Evolutionary conservation across 78 protist genomes (phyloP), one percentile per base, ranked within the genome.

Genomic region (Trichosphaerium sp.): DNA sequence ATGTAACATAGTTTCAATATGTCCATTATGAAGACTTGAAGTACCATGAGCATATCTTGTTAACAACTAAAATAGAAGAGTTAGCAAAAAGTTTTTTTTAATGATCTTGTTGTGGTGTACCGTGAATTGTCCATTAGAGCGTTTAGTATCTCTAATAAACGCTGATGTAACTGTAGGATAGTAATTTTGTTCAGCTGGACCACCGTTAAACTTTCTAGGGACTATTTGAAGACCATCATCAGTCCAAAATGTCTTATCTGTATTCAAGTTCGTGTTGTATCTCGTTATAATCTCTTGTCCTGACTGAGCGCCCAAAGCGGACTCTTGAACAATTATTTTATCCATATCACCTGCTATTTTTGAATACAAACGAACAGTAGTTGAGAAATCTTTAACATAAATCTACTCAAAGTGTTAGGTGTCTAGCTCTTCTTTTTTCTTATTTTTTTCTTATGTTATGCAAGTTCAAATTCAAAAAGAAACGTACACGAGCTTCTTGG

Each of bases 1-100:
- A 52, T 78, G 84, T 38, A 78, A 26, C 84, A 78, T 78, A 18
- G 70, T 61, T 29, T 78, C 84, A 12, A 78, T 28, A 10, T 56
- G 64, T 43, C 77, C 60, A 23, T 11, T n/a, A 0, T 57, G 12
- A 29, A 51, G 32, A 21, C 52, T 60, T 10, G 49, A 41, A 18
- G 28, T 47, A 7, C 77, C 77, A 21, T 42, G 52, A 47, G 62
- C 34, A 48, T 70, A 35, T 32, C 70, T 77, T 2, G 51, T 34
- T 42, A 48, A 74, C 6, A 54, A 10, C 59, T 34, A 32, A 32
- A 34, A 10, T 10, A 34, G 43, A n/a, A n/a, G n/a, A n/a, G n/a
- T n/a, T n/a, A n/a, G n/a, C n/a, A n/a, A n/a, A n/a, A n/a, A 10
- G 6, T 6, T 54, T 35, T 10, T 12, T 10, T 10, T n/a, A 35